These are phyloP conservation scores for Agaricus subrufescens DNA, from an alignment of 768 basidiomycete genomes.

Conservation along the genomic window DNA sequence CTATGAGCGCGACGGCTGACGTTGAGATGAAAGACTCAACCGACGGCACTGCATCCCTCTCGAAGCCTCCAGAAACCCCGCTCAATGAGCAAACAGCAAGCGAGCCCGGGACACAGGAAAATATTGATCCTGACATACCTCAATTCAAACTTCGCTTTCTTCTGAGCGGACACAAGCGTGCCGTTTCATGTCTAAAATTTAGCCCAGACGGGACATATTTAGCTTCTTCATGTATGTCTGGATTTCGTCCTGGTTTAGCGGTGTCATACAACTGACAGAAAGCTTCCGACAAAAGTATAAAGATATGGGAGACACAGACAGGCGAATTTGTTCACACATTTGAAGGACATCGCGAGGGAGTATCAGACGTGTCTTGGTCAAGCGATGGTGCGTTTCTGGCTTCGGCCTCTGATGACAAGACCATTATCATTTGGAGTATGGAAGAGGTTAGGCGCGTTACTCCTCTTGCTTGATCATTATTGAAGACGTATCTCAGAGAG, in stretches of 20 bases:
- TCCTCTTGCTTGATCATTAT: slow-evolving; percentile 3
- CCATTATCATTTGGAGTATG: slow-evolving; percentile 80
- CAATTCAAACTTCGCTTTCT: slow-evolving; percentile 57
- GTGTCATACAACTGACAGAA: slow-evolving; percentile 25
- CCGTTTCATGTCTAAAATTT: slow-evolving; percentile 85
- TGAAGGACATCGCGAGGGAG: slow-evolving; percentile 72
- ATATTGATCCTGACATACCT: slow-evolving; percentile 22
- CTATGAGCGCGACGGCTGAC: slow-evolving; percentile 6
- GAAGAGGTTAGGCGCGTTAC: slow-evolving; percentile 41
- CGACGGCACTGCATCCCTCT: neutral
- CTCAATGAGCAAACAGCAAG: neutral
- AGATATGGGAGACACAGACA: slow-evolving; percentile 72
- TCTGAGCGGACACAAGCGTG: slow-evolving; percentile 77
- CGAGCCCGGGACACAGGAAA: slow-evolving; percentile 3
- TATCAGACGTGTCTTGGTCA: slow-evolving; percentile 92
- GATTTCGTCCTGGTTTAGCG: neutral
- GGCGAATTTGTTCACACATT: slow-evolving; percentile 73
- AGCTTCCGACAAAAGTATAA: slow-evolving; percentile 83
- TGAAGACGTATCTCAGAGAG: slow-evolving; percentile 35
- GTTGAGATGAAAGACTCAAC: slow-evolving; percentile 11
- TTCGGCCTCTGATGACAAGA: slow-evolving; percentile 91
- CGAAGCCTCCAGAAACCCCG: neutral
- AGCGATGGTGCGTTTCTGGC: slow-evolving; percentile 78
- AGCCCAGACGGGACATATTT: slow-evolving; percentile 79
- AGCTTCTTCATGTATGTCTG: slow-evolving; percentile 74